Conservation (phyloP, 768 basidiomycete species). For the Pholiota conissans region DNA sequence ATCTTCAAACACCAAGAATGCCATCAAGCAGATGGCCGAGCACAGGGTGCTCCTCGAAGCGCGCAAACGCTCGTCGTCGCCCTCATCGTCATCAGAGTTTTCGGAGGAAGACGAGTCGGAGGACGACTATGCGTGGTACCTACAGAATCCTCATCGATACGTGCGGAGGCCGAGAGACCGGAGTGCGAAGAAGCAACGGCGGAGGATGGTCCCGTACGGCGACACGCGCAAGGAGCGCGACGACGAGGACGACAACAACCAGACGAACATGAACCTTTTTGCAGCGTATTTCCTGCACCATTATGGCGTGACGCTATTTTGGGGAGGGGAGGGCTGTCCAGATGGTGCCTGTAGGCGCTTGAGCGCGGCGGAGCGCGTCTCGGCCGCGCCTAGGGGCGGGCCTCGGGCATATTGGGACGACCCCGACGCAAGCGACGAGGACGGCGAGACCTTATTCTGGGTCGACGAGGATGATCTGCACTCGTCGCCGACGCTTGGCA, state of each 20-base stretch:
- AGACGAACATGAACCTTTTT: conserved; percentile 13
- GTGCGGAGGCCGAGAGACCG: conserved; percentile 15
- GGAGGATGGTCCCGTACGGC: conserved; percentile 1
- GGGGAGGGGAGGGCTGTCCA: not conserved
- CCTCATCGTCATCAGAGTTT: not conserved
- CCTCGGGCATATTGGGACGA: not conserved
- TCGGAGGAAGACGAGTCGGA: conserved; percentile 13
- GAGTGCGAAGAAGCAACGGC: conserved; percentile 4
- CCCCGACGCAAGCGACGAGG: not conserved
- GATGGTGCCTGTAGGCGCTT: not conserved
- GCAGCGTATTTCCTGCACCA: conserved; percentile 11
- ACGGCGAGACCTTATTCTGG: conserved; percentile 4
- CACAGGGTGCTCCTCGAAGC: conserved; percentile 6
- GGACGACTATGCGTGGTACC: conserved; percentile 25
- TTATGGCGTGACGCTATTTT: not conserved
- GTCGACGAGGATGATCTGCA: not conserved
- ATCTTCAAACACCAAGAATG: not conserved
- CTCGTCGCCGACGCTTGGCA: not conserved
- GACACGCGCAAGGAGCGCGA: conserved; percentile 1
- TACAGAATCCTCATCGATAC: conserved; percentile 20
- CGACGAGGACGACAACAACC: conserved; percentile 3
- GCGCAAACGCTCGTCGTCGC: not conserved
- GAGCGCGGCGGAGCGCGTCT: not conserved
- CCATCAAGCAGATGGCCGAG: conserved; percentile 8
- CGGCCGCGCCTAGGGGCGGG: not conserved